A percentile compares a stretch with the other conserved stretches of the same genome.
These are phyloP conservation scores for Anastatica hierochuntica DNA, from an alignment of 345 rosid species.

Conservation along the genomic window DNA sequence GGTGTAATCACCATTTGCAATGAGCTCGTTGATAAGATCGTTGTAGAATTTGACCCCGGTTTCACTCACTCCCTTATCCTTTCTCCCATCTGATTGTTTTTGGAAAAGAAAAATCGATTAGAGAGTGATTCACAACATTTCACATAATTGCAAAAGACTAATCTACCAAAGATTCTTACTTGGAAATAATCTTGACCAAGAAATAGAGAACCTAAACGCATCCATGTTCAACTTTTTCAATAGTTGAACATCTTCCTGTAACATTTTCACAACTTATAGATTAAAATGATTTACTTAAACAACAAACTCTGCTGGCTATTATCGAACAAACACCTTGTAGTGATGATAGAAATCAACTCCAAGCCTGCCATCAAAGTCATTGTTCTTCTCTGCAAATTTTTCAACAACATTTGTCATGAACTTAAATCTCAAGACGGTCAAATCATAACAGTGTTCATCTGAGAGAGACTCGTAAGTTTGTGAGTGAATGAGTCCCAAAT, in stretches of 20 bases:
- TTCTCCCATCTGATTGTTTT: conserved; percentile 31
- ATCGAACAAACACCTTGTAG: conserved; percentile 25
- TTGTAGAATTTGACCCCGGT: conserved; percentile 42
- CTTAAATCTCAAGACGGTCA: background rate
- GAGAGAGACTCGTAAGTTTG: conserved; percentile 20
- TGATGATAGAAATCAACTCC: conserved; percentile 36
- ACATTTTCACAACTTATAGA: too few relatives aligned
- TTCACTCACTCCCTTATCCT: conserved; percentile 35
- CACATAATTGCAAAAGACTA: background rate
- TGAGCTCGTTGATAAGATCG: conserved; percentile 41
- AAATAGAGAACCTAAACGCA: conserved; percentile 43
- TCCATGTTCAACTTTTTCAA: conserved; percentile 33
- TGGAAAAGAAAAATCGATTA: background rate
- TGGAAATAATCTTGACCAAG: conserved; percentile 46
- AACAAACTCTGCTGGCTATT: too few relatives aligned
- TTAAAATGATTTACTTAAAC: too few relatives aligned
- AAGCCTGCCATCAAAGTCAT: too few relatives aligned
- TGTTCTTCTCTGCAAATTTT: conserved; percentile 8
- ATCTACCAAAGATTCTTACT: conserved; percentile 23
- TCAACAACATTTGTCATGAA: background rate
- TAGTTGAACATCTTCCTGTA: conserved; percentile 35
- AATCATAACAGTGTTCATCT: background rate
- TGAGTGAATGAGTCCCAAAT: conserved; percentile 30
- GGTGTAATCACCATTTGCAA: conserved; percentile 27
- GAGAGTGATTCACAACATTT: background rate